Base-by-base conservation (phyloP, 2,329 filamentous ascomycete genomes). In the Pseudogymnoascus sp. region DNA sequence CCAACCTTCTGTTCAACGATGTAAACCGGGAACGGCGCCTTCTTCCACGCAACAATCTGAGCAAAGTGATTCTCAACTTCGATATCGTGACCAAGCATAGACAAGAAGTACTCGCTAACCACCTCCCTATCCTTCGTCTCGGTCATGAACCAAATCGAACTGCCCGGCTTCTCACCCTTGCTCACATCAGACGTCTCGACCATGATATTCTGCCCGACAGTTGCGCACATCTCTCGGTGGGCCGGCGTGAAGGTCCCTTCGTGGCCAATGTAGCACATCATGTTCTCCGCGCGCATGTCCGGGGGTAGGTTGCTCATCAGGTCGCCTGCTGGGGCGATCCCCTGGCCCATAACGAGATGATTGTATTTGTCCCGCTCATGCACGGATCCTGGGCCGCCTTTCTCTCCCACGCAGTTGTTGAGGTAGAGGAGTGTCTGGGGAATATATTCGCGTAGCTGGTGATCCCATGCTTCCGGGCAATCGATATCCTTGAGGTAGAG, bases 101-200 rank as follows among this genome's bases (percentile, higher is more conserved):
- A 96, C 58, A 95, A 78, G 78, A 95, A 99, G 73, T 96, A 97
- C 70, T 97, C 93, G 0, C 92, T 87, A 2, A 97, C 92, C 3
- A 93, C 81, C 64, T 92, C 87, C 1, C 94, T 87, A 70, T 99
- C 94, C 69, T 94, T 95, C 36, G 87, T 92, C 73, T 97, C 92
- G 0, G 94, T 97, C 94, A 99, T 97, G 72, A 97, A 96, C 94
- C 94, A 99, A 37, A 99, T 84, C 0, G 94, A 97, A 61, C 90
- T 96, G 1, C 94, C 94, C 1, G 88, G 84, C 65, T 86, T 89
- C 71, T 94, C 90, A 4, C 88, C 90, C 59, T 88, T 80, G 61
- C 87, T 83, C 15, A 83, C 78, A 2, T 84, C 78, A 0, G 93
- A 97, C 1, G 92, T 86, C 67, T 97, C 91, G 1, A 99, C 92